Evolutionary conservation across 768 basidiomycete species (phyloP), one percentile per base, ranked within the genome.

Genomic region (Pleurotus pulmonarius): DNA sequence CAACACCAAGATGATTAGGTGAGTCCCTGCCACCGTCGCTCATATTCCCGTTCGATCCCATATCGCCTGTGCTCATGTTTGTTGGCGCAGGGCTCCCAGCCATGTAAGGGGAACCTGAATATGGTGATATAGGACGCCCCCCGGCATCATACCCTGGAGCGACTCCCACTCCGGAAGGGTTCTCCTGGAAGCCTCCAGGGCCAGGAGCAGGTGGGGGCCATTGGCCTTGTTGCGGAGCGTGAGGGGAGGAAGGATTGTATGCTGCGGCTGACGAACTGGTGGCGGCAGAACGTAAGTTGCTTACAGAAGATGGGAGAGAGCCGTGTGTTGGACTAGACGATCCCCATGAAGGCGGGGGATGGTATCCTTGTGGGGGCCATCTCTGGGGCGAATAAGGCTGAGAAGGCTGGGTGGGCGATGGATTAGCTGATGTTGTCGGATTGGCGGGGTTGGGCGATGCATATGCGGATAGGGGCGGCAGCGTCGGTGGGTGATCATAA

Each of bases 401-500:
- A 40, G 65, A 65, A 44, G 68, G 61, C 45, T 63, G 64, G 26
- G 66, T 62, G 48, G 70, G 68, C 41, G 61, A 60, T 25, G 57
- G 41, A n/a, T 46, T 16, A 63, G 61, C 58, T 73, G 72, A 54
- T 72, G 59, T 39, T 70, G 64, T 76, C 47, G 60, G 65, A 59
- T 69, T 66, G 58, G 61, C 61, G 60, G 71, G 73, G 18, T 70
- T 57, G 37, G 69, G 65, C 46, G 67, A 65, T 18, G 74, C 58
- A 24, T 69, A 55, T 15, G 69, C 58, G 3, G 74, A 67, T 25
- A 78, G 65, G 60, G 79, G 75, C 5, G 77, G 71, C 15, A 79
- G 68, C 43, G 74, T 57, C 60, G 78, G 80, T n/a, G 73, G 58
- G 49, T 65, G 64, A 49, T 79, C 75, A 58, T 81, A 78, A 64